Evolutionary conservation across 306 rosid genomes (phyloP).

Genomic region (Mimosa bimucronata): DNA sequence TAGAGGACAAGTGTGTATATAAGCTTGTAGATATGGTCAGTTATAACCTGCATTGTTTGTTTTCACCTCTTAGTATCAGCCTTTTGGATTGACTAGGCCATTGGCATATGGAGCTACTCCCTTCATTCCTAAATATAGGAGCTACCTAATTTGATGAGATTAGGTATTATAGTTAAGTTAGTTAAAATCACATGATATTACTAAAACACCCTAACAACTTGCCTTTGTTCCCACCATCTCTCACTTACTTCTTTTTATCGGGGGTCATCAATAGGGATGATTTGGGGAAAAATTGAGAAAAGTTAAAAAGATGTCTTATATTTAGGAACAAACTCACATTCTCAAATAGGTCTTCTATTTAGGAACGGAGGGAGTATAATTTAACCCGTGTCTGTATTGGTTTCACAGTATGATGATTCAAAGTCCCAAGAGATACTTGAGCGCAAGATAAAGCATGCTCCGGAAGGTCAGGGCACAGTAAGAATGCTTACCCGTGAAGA

Average conservation of each 20-base stretch:
- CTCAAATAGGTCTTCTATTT: no score
- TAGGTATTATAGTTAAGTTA: no score
- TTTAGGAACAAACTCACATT: no score
- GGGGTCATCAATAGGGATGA: no score
- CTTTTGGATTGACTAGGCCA: background rate
- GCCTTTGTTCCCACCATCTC: no score
- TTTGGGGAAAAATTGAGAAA: no score
- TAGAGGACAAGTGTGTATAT: background rate
- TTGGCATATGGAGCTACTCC: background rate
- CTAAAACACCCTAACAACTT: no score
- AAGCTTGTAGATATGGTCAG: background rate
- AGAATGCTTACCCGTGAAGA: conserved; percentile 50
- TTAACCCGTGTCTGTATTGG: background rate
- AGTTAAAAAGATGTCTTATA: no score
- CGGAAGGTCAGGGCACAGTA: conserved; percentile 41
- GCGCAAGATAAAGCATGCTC: conserved; percentile 47
- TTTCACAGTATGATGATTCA: conserved; percentile 58
- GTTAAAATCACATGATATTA: no score
- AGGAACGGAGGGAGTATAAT: background rate
- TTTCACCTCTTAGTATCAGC: background rate
- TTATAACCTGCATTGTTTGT: background rate
- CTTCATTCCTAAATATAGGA: no score
- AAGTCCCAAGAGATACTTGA: conserved; percentile 52
- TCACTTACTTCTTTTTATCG: no score
- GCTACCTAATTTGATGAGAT: no score